phyloP scores from a whole-genome alignment of 129 eudicot genomes.

The Flaveria linearis region DNA sequence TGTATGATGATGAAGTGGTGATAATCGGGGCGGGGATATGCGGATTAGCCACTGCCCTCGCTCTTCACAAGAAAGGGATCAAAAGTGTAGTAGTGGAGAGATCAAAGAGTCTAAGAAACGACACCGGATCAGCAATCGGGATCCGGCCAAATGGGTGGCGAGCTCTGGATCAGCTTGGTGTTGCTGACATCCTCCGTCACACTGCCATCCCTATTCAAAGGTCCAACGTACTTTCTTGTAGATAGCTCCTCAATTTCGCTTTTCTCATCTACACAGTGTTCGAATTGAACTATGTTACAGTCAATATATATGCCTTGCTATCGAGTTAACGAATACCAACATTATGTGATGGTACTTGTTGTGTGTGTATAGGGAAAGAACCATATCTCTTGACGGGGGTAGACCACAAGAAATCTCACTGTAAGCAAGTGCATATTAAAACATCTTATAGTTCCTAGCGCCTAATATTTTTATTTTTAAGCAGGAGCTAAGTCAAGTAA shows the following conservation, averaged over 20 bases:
- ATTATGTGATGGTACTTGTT: conserved; percentile 13
- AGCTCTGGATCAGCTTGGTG: conserved; percentile 56
- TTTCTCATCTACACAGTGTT: too few species aligned
- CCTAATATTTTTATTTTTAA: too few species aligned
- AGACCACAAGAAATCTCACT: conserved; percentile 18
- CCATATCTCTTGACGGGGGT: conserved; percentile 34
- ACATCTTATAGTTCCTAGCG: too few species aligned
- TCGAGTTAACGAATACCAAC: too few species aligned
- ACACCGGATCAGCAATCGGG: conserved; percentile 43
- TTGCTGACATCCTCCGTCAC: conserved; percentile 40
- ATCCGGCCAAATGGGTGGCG: conserved; percentile 56
- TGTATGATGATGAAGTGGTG: conserved; percentile 30
- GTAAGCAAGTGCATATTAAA: conserved; percentile 32
- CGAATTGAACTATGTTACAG: too few species aligned
- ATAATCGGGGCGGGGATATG: conserved; percentile 63
- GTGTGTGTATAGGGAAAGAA: conserved; percentile 30
- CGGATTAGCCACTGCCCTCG: conserved; percentile 61
- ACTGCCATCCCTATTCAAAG: conserved; percentile 37
- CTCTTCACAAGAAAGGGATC: conserved; percentile 57
- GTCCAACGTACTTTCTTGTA: conserved; percentile 15
- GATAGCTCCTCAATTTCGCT: too few species aligned
- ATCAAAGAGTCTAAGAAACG: conserved; percentile 37
- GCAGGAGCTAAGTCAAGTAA: too few species aligned
- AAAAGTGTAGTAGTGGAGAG: conserved; percentile 47
- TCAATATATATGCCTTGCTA: too few species aligned